Percentiles rank a stretch among this genome's conserved stretches.
Conservation (phyloP, 768 basidiomycete genomes). For the Macrolepiota dolichaula region DNA sequence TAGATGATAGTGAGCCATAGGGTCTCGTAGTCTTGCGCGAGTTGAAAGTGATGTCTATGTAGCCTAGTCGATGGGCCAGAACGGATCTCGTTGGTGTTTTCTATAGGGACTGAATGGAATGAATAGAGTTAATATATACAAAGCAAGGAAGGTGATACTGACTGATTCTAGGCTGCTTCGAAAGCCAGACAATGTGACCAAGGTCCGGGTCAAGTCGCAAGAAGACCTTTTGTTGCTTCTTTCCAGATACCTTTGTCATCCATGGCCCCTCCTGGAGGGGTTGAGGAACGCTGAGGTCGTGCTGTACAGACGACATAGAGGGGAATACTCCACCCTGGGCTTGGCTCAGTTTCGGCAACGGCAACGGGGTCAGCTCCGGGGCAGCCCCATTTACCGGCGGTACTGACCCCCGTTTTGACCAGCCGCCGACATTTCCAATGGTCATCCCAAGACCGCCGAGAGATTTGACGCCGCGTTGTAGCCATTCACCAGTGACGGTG, state of each 20-base stretch:
- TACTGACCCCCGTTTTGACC: neutral
- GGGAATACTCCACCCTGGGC: neutral
- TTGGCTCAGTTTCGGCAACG: neutral
- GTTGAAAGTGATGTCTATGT: conserved; percentile 72
- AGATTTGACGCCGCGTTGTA: neutral
- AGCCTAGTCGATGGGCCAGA: conserved; percentile 71
- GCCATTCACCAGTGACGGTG: neutral
- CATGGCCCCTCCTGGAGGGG: conserved; percentile 59
- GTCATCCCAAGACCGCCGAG: neutral
- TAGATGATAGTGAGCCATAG: conserved; percentile 91
- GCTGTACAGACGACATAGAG: neutral
- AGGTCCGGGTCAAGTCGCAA: conserved; percentile 78
- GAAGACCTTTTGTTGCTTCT: conserved; percentile 66
- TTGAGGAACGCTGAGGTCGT: conserved; percentile 46
- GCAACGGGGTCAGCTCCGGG: neutral
- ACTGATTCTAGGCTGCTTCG: conserved; percentile 63
- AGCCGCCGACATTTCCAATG: neutral
- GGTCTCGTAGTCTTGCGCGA: conserved; percentile 62
- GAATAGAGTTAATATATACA: neutral
- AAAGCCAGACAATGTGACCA: conserved; percentile 78
- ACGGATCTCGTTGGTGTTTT: conserved; percentile 87
- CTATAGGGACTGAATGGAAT: conserved; percentile 65
- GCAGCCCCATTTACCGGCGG: neutral
- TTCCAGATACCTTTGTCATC: conserved; percentile 82
- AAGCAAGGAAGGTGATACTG: conserved; percentile 35